Base-by-base conservation (phyloP, 306 rosid species). In the Castanea sativa region DNA sequence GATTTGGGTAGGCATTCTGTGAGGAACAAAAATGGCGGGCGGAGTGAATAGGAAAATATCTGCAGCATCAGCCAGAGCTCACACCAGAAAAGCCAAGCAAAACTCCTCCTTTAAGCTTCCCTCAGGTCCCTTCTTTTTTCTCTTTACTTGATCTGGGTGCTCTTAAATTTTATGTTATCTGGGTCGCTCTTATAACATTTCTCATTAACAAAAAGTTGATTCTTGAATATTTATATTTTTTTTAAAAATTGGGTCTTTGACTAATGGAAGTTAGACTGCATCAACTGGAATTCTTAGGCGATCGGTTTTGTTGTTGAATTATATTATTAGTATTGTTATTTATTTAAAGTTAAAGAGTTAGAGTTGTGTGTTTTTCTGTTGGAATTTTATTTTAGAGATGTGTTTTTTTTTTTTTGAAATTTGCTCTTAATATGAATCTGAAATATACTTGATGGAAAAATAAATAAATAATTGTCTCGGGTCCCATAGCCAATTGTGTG, bases 1-100 rank as follows among this genome's bases (percentile, higher is more conserved):
- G 71, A 21, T 8, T 13, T 6, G 6, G 71, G 69, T 63, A 35
- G 45, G 45, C 35, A 18, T 30, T 65, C n/a, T 19, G 71, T 9
- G 45, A 23, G 45, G 71, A 5, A 35, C 35, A 68, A 2, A 35
- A 68, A 68, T 68, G 72, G 53, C 72, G 29, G 72, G 52, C 8
- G 88, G 87, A 53, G 69, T 77, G 38, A 91, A 73, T 87, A 78
- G 97, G 79, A 95, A 84, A 80, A 87, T 90, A 71, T 90, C 94
- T 2, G 97, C 99, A 11, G 91, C 93, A 6, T 90, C 98, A 55
- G 97, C 97, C 16, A 80, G 94, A 58, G 78, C 96, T 82, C 97
- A 90, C 88, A 90, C 97, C 35, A 81, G 98, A 55, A 91, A 78
- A 74, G 60, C 94, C 23, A 87, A 78, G 76, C 86, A 86, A 76